Percentiles rank a stretch among this genome's conserved stretches.
phyloP scores from a whole-genome alignment of 352 stramenopile species.

The Ophiocytium majus region DNA sequence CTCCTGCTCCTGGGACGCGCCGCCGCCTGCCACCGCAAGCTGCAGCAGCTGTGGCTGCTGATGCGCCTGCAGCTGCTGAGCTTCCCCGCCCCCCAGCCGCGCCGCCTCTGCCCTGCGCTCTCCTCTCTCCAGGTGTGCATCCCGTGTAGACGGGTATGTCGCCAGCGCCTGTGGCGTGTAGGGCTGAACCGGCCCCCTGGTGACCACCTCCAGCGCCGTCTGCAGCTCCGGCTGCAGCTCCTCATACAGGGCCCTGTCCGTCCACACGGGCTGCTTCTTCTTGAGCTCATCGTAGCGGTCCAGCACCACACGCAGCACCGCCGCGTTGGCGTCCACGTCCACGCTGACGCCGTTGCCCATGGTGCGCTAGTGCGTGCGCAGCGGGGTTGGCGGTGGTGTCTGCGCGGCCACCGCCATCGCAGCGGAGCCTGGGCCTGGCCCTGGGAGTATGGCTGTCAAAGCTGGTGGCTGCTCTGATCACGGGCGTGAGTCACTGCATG shows the following conservation, averaged over 20 bases:
- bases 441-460: too few relatives aligned
- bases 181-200: neutral
- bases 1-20: neutral
- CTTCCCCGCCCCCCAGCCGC: too few relatives aligned
- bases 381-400: too few relatives aligned
- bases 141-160: neutral
- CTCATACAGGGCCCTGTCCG: constrained; percentile 22
- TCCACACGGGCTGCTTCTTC: neutral
- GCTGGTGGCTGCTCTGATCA: too few relatives aligned
- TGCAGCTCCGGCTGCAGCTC: constrained; percentile 26
- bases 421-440: too few relatives aligned
- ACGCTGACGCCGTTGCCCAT: constrained; percentile 7
- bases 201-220: constrained; percentile 14
- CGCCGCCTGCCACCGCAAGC: too few relatives aligned
- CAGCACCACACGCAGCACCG: constrained; percentile 6
- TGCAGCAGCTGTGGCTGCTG: neutral
- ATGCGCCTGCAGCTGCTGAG: neutral
- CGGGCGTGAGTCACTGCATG: too few relatives aligned
- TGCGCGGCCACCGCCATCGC: too few relatives aligned
- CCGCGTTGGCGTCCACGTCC: neutral
- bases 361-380: neutral
- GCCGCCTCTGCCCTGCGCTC: neutral
- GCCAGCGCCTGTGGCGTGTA: neutral
- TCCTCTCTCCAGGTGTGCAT: too few relatives aligned
- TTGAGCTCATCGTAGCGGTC: constrained; percentile 30